These are phyloP conservation scores for Aciculosporium take DNA, from an alignment of 2,329 filamentous ascomycete species.

Conservation along the genomic window DNA sequence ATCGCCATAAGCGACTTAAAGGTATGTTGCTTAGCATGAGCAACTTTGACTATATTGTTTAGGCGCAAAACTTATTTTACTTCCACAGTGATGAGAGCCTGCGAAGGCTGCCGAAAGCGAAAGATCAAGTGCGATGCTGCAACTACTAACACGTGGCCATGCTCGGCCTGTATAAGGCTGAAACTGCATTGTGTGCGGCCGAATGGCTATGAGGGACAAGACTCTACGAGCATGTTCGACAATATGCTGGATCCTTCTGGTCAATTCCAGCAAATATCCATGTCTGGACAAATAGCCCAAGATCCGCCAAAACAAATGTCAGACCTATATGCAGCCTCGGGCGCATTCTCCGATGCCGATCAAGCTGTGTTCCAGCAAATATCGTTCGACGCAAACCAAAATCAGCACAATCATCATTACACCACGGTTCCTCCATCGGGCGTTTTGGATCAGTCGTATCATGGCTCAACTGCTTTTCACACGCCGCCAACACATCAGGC, in stretches of 20 bases:
- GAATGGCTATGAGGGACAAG: constrained; percentile 49
- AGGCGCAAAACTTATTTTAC: neutral
- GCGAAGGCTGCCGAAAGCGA: constrained; percentile 82
- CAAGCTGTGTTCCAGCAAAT: constrained; percentile 31
- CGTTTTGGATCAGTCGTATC: constrained; percentile 37
- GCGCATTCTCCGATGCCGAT: constrained; percentile 32
- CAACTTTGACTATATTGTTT: neutral
- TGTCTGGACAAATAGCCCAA: constrained; percentile 31
- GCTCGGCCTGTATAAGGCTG: constrained; percentile 79
- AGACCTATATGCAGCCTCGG: constrained; percentile 34
- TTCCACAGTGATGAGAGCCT: constrained; percentile 77
- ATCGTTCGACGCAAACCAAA: constrained; percentile 30
- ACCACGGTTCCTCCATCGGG: constrained; percentile 34
- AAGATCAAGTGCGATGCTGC: constrained; percentile 98
- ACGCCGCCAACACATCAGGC: constrained; percentile 30
- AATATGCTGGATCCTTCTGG: constrained; percentile 17
- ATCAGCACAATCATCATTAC: constrained; percentile 38
- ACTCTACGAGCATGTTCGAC: constrained; percentile 20
- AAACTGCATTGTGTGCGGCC: constrained; percentile 90
- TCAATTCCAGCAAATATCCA: constrained; percentile 35
- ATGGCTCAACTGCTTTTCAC: constrained; percentile 35
- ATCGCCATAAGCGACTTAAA: constrained; percentile 92
- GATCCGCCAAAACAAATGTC: constrained; percentile 23
- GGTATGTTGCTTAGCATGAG: constrained; percentile 37
- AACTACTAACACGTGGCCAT: constrained; percentile 95